Percentiles rank a stretch among this genome's conserved stretches.
These are phyloP conservation scores for Pseudogymnoascus sp. DNA, from an alignment of 2,329 filamentous ascomycete genomes.

Conservation along the genomic window DNA sequence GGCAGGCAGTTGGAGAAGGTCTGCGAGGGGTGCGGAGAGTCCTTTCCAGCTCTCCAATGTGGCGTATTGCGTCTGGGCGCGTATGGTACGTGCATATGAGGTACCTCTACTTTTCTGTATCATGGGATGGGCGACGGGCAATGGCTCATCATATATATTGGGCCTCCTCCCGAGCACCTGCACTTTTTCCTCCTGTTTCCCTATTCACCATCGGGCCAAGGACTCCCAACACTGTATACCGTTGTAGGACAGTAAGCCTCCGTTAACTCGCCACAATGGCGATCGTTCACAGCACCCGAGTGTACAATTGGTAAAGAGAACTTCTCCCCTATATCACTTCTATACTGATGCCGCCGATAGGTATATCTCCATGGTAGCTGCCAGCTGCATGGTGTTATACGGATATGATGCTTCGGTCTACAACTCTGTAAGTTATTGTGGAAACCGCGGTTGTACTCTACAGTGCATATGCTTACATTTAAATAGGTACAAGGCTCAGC, in stretches of 20 bases:
- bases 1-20: not conserved
- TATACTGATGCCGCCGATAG: conserved; percentile 27
- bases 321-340: not conserved
- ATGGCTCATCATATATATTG: not conserved
- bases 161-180: not conserved
- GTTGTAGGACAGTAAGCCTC: conserved; percentile 3
- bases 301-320: conserved; percentile 6
- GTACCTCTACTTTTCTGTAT: not conserved
- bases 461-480: not conserved
- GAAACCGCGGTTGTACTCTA: not conserved
- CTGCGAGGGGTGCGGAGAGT: conserved; percentile 1
- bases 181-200: not conserved
- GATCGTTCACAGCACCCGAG: conserved; percentile 3
- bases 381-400: conserved; percentile 68
- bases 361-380: conserved; percentile 63
- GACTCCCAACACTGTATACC: not conserved
- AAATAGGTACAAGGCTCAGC: conserved; percentile 49
- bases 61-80: not conserved
- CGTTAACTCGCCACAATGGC: conserved; percentile 4
- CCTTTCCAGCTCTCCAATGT: not conserved
- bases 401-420: conserved; percentile 69
- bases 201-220: not conserved
- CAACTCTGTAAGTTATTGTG: conserved; percentile 43
- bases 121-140: not conserved
- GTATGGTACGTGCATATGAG: not conserved